phyloP scores from a whole-genome alignment of 177 flowering plant genomes.

The Tripterygium wilfordii region DNA sequence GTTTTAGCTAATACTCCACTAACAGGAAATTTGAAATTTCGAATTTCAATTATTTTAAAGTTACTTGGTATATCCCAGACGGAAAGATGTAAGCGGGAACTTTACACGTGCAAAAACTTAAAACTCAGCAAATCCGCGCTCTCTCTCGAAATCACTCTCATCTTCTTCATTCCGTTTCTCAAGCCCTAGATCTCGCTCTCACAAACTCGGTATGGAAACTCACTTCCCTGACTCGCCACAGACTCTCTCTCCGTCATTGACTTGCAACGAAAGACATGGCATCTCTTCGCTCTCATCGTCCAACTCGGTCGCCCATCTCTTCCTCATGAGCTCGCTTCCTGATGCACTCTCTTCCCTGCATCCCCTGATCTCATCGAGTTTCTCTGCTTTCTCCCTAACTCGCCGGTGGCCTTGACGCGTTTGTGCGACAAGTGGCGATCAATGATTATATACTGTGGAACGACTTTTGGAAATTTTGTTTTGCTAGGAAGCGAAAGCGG shows the following conservation, averaged over 20 bases:
- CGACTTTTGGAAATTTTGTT: too few relatives aligned
- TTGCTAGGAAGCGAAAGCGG: too few relatives aligned
- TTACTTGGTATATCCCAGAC: too few relatives aligned
- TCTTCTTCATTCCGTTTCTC: background rate
- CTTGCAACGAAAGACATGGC: conserved; percentile 40
- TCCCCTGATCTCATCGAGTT: conserved; percentile 31
- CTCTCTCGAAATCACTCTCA: background rate
- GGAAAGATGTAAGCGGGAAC: conserved; percentile 6
- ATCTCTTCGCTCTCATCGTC: conserved; percentile 32
- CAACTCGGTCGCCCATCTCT: conserved; percentile 30
- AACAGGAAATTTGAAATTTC: too few relatives aligned
- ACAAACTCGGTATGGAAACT: conserved; percentile 6
- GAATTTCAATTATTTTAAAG: too few relatives aligned
- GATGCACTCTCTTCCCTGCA: conserved; percentile 29
- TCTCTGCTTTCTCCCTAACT: conserved; percentile 52
- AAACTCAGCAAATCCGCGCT: conserved; percentile 12
- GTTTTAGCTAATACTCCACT: too few relatives aligned
- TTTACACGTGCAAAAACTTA: conserved; percentile 9
- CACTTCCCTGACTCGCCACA: conserved; percentile 3
- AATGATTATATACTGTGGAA: too few relatives aligned
- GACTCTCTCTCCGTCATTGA: background rate
- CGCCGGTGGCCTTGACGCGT: conserved; percentile 46
- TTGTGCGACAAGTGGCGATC: too few relatives aligned
- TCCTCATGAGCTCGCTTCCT: conserved; percentile 38
- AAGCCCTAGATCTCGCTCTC: conserved; percentile 3